A percentile compares a stretch with the other conserved stretches of the same genome.
These are phyloP conservation scores for Azolla pinnata DNA, from an alignment of 75 land plant species.

Conservation along the genomic window DNA sequence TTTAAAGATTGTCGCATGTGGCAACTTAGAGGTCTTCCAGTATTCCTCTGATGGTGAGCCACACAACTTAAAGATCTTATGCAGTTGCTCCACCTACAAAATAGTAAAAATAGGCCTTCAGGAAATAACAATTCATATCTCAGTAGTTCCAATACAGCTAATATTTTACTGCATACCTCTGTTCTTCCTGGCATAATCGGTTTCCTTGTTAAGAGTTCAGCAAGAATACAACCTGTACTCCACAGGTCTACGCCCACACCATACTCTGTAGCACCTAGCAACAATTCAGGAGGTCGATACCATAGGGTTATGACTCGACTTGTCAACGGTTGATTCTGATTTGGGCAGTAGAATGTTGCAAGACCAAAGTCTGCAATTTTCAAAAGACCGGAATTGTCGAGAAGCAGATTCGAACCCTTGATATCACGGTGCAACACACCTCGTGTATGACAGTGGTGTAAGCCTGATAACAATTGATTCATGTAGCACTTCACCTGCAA, in stretches of 20 bases:
- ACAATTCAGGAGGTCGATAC: constrained; percentile 86
- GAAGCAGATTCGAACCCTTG: constrained; percentile 78
- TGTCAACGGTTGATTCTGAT: constrained; percentile 69
- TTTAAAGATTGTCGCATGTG: constrained; percentile 70
- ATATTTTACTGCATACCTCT: constrained; percentile 47
- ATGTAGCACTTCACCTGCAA: constrained; percentile 81
- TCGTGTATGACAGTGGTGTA: constrained; percentile 85
- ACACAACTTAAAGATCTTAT: constrained; percentile 78
- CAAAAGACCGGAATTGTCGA: constrained; percentile 73
- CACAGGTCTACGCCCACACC: constrained; percentile 84
- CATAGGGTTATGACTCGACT: constrained; percentile 92
- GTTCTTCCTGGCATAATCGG: constrained; percentile 97
- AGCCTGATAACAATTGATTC: constrained; percentile 69
- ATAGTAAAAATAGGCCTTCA: background rate
- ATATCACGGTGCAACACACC: constrained; percentile 84
- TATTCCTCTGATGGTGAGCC: constrained; percentile 77
- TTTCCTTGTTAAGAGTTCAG: constrained; percentile 84
- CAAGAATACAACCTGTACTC: constrained; percentile 93
- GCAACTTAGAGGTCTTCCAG: constrained; percentile 69
- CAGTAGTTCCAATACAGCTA: too few relatives aligned
- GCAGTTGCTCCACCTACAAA: constrained; percentile 70
- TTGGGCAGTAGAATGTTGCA: constrained; percentile 75
- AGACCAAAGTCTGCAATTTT: constrained; percentile 95
- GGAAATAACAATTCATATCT: background rate
- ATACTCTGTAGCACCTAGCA: constrained; percentile 81